A percentile compares a stretch with the other conserved stretches of the same genome.
Evolutionary conservation across 108 stramenopile species (phyloP).

Genomic region (Skeletonema menzelii): DNA sequence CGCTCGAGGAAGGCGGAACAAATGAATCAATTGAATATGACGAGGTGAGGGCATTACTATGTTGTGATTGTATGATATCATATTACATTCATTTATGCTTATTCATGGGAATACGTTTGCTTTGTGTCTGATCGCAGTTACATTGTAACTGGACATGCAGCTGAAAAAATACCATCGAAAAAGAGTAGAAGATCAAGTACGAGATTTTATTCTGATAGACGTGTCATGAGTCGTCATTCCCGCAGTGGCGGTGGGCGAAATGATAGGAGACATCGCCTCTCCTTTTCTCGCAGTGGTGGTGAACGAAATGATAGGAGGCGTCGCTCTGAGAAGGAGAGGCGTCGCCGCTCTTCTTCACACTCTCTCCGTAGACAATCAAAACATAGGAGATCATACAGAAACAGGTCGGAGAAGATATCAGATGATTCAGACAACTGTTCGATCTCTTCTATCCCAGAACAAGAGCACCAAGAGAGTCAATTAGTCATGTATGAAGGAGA

Average conservation of each 20-base stretch:
- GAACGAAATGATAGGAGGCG: neutral
- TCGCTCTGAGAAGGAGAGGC: neutral
- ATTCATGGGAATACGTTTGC: neutral
- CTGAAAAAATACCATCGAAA: neutral
- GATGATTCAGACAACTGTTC: neutral
- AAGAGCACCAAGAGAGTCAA: neutral
- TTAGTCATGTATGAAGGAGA: neutral
- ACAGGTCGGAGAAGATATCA: neutral
- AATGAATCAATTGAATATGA: neutral
- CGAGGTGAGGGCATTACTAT: neutral
- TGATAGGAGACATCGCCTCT: neutral
- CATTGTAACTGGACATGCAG: neutral
- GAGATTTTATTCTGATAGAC: neutral
- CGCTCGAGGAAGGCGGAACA: neutral
- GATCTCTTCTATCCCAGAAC: neutral
- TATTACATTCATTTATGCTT: neutral
- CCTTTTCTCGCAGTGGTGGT: neutral
- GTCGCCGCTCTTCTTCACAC: neutral
- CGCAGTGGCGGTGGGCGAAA: neutral
- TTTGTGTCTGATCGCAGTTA: neutral
- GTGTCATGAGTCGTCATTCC: neutral
- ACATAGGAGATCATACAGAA: neutral
- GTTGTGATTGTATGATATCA: neutral
- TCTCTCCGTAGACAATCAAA: neutral
- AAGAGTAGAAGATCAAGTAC: neutral